These are phyloP conservation scores for Cystobasidiopsis lactophilus DNA, from an alignment of 768 basidiomycete genomes.

Conservation along the genomic window DNA sequence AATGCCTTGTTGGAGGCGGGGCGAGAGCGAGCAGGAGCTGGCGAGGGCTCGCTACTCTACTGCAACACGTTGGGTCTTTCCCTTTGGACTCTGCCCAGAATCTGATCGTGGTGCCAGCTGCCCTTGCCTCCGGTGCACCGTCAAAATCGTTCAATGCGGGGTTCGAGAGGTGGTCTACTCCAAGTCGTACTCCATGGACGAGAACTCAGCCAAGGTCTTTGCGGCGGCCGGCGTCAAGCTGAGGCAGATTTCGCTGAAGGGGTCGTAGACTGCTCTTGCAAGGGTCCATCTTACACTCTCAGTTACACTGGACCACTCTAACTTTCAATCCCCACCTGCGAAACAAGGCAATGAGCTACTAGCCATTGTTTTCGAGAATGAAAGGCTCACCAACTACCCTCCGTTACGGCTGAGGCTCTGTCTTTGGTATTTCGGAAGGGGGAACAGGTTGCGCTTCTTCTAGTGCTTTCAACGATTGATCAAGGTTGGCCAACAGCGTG, in stretches of 20 bases:
- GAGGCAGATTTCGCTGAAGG: slow-evolving; percentile 13
- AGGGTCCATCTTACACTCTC: too few species aligned
- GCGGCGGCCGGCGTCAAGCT: slow-evolving; percentile 21
- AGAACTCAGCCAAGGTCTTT: slow-evolving; percentile 18
- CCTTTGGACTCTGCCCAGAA: neutral
- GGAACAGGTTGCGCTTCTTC: too few species aligned
- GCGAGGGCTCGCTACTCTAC: slow-evolving; percentile 43
- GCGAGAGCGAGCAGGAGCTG: slow-evolving; percentile 43
- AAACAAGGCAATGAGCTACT: too few species aligned
- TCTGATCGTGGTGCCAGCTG: slow-evolving; percentile 36
- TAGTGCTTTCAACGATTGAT: too few species aligned
- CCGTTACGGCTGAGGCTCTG: too few species aligned
- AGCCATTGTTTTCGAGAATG: too few species aligned
- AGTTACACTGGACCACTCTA: too few species aligned
- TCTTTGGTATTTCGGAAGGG: too few species aligned
- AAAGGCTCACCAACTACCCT: too few species aligned
- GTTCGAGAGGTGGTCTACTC: slow-evolving; percentile 85
- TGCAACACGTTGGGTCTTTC: slow-evolving; percentile 73
- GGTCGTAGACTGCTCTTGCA: too few species aligned
- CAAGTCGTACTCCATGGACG: slow-evolving; percentile 70
- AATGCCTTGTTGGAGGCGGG: slow-evolving; percentile 90
- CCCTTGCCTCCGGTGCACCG: slow-evolving; percentile 83
- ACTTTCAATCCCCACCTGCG: too few species aligned
- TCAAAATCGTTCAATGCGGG: slow-evolving; percentile 92
- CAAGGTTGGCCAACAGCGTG: neutral